Conservation (phyloP, 192 early-diverging fungal species). For the Backusella psychrophila region DNA sequence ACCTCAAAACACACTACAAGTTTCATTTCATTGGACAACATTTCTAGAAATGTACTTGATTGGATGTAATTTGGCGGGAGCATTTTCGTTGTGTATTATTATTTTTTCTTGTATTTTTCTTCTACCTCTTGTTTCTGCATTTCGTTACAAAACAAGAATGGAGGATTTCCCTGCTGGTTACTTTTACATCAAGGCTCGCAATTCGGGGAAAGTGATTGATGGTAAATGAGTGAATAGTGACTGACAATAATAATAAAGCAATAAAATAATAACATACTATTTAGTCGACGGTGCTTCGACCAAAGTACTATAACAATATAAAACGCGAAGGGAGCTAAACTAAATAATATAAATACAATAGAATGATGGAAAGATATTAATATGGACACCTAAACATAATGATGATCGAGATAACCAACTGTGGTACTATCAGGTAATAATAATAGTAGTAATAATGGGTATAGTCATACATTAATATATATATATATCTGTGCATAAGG, state of each 20-base stretch:
- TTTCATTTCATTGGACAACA: not conserved
- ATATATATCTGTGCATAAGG: not conserved
- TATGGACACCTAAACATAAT: slow-evolving; percentile 35
- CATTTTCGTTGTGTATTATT: too few species aligned
- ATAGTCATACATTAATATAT: not conserved
- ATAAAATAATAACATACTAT: not conserved
- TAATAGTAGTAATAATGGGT: not conserved
- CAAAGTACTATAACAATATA: slow-evolving; percentile 13
- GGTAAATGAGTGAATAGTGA: not conserved
- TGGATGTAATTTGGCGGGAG: not conserved
- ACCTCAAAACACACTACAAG: not conserved
- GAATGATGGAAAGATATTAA: slow-evolving; percentile 30
- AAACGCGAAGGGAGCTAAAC: not conserved
- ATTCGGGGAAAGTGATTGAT: slow-evolving; percentile 29
- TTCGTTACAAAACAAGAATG: slow-evolving; percentile 5
- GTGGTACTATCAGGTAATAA: slow-evolving; percentile 30
- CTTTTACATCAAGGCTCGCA: slow-evolving; percentile 34
- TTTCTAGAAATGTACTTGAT: not conserved
- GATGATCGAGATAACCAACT: slow-evolving; percentile 32
- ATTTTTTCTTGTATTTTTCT: not conserved
- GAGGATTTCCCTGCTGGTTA: slow-evolving; percentile 32
- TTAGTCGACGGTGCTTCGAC: slow-evolving; percentile 30
- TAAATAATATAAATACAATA: not conserved
- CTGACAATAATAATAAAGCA: not conserved
- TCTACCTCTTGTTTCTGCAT: not conserved